A percentile compares a stretch with the other conserved stretches of the same genome.
Conservation (phyloP, 306 rosid genomes). For the Senna tora region DNA sequence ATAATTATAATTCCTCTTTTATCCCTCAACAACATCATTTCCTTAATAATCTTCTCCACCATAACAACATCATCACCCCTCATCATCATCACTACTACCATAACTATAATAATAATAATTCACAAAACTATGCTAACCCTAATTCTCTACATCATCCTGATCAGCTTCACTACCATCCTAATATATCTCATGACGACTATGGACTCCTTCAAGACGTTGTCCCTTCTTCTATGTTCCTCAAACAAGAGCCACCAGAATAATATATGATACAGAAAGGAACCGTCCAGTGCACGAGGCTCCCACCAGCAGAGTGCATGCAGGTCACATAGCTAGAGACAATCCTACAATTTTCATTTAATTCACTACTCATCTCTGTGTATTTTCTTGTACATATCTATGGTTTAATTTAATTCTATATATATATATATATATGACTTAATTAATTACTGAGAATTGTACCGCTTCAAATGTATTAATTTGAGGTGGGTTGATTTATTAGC, state of each 20-base stretch:
- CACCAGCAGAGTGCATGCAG: too few species aligned
- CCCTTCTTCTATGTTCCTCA: constrained; percentile 73
- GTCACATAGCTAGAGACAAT: too few species aligned
- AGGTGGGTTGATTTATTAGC: constrained; percentile 14
- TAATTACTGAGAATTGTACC: too few species aligned
- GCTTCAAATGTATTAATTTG: constrained; percentile 17
- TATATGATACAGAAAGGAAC: too few species aligned
- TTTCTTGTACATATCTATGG: not conserved
- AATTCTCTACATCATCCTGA: constrained; percentile 37
- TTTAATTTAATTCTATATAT: constrained; percentile 1
- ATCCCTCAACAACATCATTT: too few species aligned
- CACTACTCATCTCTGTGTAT: too few species aligned
- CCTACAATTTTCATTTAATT: too few species aligned
- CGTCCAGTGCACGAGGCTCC: too few species aligned
- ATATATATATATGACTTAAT: constrained; percentile 31
- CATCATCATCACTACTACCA: too few species aligned
- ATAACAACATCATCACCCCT: too few species aligned
- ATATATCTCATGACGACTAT: constrained; percentile 26
- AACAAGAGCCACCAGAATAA: constrained; percentile 54
- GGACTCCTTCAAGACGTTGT: constrained; percentile 81
- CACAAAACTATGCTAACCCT: constrained; percentile 21
- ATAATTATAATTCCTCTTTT: too few species aligned
- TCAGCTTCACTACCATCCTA: constrained; percentile 30
- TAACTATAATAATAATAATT: not conserved
- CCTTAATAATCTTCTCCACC: too few species aligned